Evolutionary conservation across 2,329 filamentous ascomycete genomes (phyloP).

Genomic region (Fusarium continuum): DNA sequence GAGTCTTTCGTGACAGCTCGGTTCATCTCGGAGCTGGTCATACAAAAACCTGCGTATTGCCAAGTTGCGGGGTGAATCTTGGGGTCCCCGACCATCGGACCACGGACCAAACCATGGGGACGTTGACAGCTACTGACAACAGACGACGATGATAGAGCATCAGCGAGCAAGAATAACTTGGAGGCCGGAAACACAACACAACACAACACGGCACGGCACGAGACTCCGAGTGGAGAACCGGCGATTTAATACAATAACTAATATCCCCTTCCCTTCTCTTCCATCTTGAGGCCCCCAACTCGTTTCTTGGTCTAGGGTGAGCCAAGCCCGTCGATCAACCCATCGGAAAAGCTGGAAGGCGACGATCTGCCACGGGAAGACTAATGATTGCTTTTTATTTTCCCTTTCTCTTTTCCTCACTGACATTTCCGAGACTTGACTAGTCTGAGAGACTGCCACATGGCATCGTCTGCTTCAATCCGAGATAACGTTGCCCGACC

Average conservation of each 20-base stretch:
- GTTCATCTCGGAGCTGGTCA: constrained; percentile 4
- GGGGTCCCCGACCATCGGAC: constrained; percentile 26
- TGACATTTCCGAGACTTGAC: neutral
- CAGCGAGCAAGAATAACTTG: neutral
- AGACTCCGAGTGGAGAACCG: constrained; percentile 3
- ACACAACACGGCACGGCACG: neutral
- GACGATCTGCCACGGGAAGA: constrained; percentile 14
- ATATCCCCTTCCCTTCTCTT: no score
- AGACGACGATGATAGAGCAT: neutral
- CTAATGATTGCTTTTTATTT: constrained; percentile 16
- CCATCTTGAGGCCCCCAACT: constrained; percentile 21
- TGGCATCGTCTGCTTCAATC: constrained; percentile 34
- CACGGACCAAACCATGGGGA: neutral
- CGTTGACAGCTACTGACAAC: neutral
- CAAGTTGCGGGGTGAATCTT: constrained; percentile 31
- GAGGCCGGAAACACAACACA: neutral
- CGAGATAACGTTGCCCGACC: neutral
- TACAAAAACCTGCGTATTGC: constrained; percentile 1
- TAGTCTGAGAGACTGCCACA: constrained; percentile 31
- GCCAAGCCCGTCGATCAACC: constrained; percentile 21
- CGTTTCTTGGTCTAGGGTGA: constrained; percentile 25
- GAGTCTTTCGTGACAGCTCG: neutral
- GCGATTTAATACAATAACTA: neutral
- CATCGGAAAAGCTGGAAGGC: neutral
- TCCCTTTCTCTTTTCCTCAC: neutral